Evolutionary conservation across 208 protist species (phyloP).

Genomic region (Crithidia brevicula): DNA sequence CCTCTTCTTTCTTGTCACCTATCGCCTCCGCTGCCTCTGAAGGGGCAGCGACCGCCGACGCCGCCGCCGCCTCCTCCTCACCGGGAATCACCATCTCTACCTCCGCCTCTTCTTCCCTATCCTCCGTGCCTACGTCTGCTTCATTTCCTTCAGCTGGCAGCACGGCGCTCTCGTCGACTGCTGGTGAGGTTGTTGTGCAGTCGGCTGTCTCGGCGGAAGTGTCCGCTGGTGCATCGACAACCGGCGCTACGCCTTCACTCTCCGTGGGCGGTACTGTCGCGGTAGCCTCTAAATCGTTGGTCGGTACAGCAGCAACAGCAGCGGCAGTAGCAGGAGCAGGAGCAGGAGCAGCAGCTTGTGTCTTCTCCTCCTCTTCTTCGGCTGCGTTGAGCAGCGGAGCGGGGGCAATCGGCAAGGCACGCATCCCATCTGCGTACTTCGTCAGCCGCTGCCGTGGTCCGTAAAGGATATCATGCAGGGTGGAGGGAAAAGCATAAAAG

Average conservation of each 20-base stretch:
- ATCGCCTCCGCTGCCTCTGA: background rate
- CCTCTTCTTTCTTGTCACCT: background rate
- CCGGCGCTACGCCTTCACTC: no score
- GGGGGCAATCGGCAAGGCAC: background rate
- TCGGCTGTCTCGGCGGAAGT: no score
- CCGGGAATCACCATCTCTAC: background rate
- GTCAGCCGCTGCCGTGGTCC: slow-evolving; percentile 24
- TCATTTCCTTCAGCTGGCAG: background rate
- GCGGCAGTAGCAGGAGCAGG: background rate
- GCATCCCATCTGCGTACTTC: slow-evolving; percentile 34
- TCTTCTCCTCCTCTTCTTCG: background rate
- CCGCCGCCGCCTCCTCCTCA: background rate
- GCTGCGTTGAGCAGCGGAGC: background rate
- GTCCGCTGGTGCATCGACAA: no score
- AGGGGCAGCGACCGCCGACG: background rate
- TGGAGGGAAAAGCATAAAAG: slow-evolving; percentile 30
- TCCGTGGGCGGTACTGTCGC: no score
- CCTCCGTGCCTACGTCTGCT: background rate
- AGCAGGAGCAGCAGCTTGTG: background rate
- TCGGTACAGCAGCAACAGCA: no score
- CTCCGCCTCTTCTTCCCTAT: background rate
- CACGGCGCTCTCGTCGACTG: background rate
- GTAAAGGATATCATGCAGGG: slow-evolving; percentile 38
- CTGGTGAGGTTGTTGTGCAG: no score
- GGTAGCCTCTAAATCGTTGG: no score